Base-by-base conservation (phyloP, 257 asterid species). In the Solanum habrochaites region DNA sequence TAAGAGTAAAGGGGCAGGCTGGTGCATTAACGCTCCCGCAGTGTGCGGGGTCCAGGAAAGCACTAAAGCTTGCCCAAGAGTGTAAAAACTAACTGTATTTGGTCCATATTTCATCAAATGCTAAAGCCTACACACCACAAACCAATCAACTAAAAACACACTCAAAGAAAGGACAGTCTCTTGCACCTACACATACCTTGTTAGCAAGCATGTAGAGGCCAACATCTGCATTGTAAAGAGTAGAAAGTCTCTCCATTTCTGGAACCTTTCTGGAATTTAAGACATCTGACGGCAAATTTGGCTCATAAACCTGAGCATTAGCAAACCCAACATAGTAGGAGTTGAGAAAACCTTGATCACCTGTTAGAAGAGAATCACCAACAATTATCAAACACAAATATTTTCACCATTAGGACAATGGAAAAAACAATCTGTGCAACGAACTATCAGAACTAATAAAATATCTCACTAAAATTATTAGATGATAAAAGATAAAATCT, bases 181-280 rank as follows among this genome's bases (percentile, higher is more conserved):
- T 77, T 39, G 35, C 42, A n/a, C 64, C 47, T 11, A 49, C 32
- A 80, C 47, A 45, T 87, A 97, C 99, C 99, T 97, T 97, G 90
- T 97, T 97, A 75, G 99, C 99, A 85, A 97, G 99, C 99, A 97
- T 97, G 94, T 97, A 97, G 89, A 97, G 99, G 84, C 99, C 99
- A 92, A 97, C 99, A 94, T 97, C 99, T 73, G 99, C 99, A 96
- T 97, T 97, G 74, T 94, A 97, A 82, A 97, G 64, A 74, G 99
- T 97, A 64, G 99, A 97, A 90, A 97, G 98, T 88, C 99, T 93
- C 95, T 96, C 99, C 99, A 97, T 97, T 93, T 93, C 89, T 45
- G 99, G 98, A 87, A 67, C 87, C 49, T 97, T 93, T 89, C 99
- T 95, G 87, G 99, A 92, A 67, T 93, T 94, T 88, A 97, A 91